Evolutionary conservation across 495 filamentous ascomycete species (phyloP).

Genomic region (Penicillium taxi): DNA sequence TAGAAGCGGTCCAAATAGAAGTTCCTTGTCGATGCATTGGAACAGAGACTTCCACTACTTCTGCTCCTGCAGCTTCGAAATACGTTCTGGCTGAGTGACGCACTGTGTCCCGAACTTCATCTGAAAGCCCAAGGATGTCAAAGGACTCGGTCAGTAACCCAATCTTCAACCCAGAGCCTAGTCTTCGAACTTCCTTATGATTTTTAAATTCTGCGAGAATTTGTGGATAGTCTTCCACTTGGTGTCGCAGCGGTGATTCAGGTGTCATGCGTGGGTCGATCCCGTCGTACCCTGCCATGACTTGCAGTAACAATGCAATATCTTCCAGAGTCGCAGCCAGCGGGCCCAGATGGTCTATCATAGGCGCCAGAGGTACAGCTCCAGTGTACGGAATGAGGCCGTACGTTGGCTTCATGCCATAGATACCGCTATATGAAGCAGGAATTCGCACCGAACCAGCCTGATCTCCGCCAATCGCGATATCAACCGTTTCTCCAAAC

Average conservation of each 20-base stretch:
- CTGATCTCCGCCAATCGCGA: constrained; percentile 51
- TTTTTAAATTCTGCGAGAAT: constrained; percentile 12
- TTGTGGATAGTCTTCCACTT: constrained; percentile 23
- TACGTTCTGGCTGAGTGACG: constrained; percentile 27
- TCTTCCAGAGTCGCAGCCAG: constrained; percentile 44
- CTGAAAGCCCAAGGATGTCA: constrained; percentile 29
- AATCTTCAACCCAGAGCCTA: constrained; percentile 24
- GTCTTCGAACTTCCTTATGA: constrained; percentile 24
- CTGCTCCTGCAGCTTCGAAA: constrained; percentile 40
- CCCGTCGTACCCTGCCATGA: constrained; percentile 47
- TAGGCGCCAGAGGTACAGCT: constrained; percentile 29
- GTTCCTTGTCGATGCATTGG: constrained; percentile 39
- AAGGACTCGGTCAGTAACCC: constrained; percentile 45
- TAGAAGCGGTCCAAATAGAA: constrained; percentile 41
- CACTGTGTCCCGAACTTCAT: constrained; percentile 34
- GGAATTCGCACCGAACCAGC: constrained; percentile 50
- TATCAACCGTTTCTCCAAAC: constrained; percentile 34
- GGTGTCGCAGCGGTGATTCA: constrained; percentile 25
- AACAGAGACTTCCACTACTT: constrained; percentile 42
- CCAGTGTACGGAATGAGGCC: constrained; percentile 47
- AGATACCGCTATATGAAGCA: constrained; percentile 37
- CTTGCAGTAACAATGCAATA: constrained; percentile 43
- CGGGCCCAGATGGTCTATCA: constrained; percentile 42
- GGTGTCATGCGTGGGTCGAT: constrained; percentile 45
- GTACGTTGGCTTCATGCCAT: constrained; percentile 39